Conservation (phyloP, 2,329 filamentous ascomycete genomes). For the Aspergillus niger region DNA sequence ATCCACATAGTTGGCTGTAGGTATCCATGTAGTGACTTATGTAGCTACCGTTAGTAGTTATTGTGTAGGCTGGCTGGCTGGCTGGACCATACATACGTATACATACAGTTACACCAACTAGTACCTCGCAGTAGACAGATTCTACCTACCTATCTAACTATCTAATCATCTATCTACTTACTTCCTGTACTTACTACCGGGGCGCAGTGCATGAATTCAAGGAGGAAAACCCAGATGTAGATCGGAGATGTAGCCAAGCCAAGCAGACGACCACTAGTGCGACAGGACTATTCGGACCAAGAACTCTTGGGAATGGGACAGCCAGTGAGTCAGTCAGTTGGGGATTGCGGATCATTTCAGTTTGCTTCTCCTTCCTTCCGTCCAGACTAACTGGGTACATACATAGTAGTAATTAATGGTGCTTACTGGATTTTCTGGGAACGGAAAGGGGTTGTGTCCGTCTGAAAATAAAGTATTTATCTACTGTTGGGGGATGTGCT, state of each 20-base stretch:
- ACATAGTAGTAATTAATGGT: no score
- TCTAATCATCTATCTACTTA: no score
- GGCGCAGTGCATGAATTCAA: not conserved
- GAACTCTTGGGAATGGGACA: not conserved
- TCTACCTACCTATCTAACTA: no score
- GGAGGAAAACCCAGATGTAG: not conserved
- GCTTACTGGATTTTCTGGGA: not conserved
- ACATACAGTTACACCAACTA: no score
- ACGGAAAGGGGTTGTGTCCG: not conserved
- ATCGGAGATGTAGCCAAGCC: constrained; percentile 4
- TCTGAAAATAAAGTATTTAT: no score
- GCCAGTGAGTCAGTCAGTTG: not conserved
- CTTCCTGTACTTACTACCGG: no score
- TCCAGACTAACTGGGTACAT: constrained; percentile 6
- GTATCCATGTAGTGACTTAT: not conserved
- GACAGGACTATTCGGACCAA: constrained; percentile 2
- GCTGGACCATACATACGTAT: not conserved
- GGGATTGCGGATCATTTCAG: not conserved
- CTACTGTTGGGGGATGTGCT: no score
- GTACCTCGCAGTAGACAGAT: no score
- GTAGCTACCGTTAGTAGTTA: not conserved
- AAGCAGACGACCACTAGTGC: not conserved
- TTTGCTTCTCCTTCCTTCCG: not conserved
- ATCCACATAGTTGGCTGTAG: no score
- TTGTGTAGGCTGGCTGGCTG: not conserved